Conservation (phyloP, 2,329 filamentous ascomycete genomes). For the Pseudopithomyces maydicus region DNA sequence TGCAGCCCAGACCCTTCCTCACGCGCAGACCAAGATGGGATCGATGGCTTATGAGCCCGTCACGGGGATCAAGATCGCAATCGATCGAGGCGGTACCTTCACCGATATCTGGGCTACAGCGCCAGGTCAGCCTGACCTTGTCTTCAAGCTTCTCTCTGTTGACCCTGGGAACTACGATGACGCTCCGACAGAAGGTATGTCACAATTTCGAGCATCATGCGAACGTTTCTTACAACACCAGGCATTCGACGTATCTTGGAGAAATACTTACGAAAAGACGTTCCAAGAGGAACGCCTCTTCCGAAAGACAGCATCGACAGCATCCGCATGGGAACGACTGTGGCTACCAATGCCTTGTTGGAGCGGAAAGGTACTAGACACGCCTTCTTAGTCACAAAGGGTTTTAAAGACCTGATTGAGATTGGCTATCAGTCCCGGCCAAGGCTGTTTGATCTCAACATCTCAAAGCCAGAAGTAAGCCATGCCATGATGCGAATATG, state of each 20-base stretch:
- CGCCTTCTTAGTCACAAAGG: constrained; percentile 25
- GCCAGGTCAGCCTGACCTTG: constrained; percentile 27
- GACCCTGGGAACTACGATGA: constrained; percentile 37
- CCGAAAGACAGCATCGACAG: constrained; percentile 22
- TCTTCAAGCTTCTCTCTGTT: constrained; percentile 36
- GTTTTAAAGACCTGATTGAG: constrained; percentile 23
- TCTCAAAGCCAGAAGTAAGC: constrained; percentile 20
- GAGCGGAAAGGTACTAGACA: constrained; percentile 20
- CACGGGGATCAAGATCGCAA: constrained; percentile 3
- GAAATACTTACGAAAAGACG: constrained; percentile 13
- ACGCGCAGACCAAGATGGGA: neutral
- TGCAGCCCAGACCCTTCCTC: neutral
- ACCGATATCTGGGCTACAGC: constrained; percentile 24
- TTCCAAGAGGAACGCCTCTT: constrained; percentile 29
- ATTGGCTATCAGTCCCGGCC: constrained; percentile 34
- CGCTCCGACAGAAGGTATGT: constrained; percentile 35
- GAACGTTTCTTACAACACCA: neutral
- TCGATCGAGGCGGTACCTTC: constrained; percentile 34
- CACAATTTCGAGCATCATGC: too few relatives aligned
- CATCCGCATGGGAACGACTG: constrained; percentile 28
- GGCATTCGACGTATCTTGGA: constrained; percentile 36
- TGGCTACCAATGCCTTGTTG: constrained; percentile 30
- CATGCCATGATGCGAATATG: too few relatives aligned
- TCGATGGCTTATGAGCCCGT: neutral
- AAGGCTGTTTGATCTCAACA: constrained; percentile 30